phyloP scores from a whole-genome alignment of 163 green algal species.

The Smithsoniella earleae region DNA sequence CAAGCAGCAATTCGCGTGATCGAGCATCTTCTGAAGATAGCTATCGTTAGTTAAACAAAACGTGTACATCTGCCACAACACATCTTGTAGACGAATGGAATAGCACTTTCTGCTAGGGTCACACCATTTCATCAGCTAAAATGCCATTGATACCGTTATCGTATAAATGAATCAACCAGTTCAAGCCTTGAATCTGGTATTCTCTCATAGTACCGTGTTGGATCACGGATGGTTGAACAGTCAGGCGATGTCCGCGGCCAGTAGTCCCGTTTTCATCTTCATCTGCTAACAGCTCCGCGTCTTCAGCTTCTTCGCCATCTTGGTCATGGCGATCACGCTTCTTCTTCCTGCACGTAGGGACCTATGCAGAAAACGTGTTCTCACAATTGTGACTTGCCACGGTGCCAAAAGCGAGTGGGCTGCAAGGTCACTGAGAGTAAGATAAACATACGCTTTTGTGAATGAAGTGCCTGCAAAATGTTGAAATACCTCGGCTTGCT shows the following conservation, averaged over 20 bases:
- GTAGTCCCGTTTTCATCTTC: conserved; percentile 52
- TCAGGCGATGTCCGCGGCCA: conserved; percentile 50
- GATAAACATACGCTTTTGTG: too few species aligned
- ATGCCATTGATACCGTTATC: conserved; percentile 99
- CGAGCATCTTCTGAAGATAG: too few species aligned
- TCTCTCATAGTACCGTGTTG: conserved; percentile 84
- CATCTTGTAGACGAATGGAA: too few species aligned
- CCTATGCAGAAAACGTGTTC: too few species aligned
- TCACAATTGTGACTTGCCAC: too few species aligned
- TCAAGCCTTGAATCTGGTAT: conserved; percentile 96
- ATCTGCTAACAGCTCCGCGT: conserved; percentile 67
- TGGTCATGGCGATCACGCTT: conserved; percentile 33
- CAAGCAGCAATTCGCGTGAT: too few species aligned
- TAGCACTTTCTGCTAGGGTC: too few species aligned
- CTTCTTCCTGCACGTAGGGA: conserved; percentile 34
- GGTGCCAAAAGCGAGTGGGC: too few species aligned
- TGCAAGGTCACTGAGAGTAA: too few species aligned
- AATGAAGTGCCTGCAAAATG: conserved; percentile 72
- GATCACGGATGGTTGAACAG: conserved; percentile 81
- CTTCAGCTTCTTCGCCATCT: conserved; percentile 43
- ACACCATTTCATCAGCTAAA: conserved; percentile 95
- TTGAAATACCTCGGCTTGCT: conserved; percentile 97
- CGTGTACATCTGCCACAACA: too few species aligned
- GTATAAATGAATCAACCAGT: conserved; percentile 98
- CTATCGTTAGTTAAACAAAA: too few species aligned